A percentile compares a stretch with the other conserved stretches of the same genome.
These are phyloP conservation scores for Trebouxiophyceae sp. DNA, from an alignment of 163 green algal genomes.

Conservation along the genomic window DNA sequence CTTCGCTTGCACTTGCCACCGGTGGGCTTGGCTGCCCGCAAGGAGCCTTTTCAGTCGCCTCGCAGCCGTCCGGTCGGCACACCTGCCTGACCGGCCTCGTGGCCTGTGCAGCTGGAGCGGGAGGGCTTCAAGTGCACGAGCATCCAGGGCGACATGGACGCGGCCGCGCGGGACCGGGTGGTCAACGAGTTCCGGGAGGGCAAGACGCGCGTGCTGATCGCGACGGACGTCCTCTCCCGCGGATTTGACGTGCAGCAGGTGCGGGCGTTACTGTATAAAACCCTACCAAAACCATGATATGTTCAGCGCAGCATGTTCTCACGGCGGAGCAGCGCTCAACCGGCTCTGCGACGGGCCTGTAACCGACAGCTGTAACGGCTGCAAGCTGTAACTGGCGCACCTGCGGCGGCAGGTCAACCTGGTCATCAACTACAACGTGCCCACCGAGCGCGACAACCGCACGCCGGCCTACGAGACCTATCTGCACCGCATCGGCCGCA, in stretches of 20 bases:
- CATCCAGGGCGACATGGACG: constrained; percentile 87
- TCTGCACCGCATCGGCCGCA: constrained; percentile 94
- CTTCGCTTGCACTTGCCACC: too few species aligned
- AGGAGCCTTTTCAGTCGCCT: too few species aligned
- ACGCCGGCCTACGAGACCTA: constrained; percentile 96
- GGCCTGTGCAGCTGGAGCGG: constrained; percentile 63
- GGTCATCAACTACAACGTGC: constrained; percentile 98
- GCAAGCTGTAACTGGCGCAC: too few species aligned
- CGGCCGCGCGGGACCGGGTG: constrained; percentile 74
- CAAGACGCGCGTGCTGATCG: constrained; percentile 96
- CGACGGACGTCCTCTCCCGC: constrained; percentile 91
- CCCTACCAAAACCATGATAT: too few species aligned
- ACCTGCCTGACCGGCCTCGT: too few species aligned
- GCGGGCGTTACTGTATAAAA: too few species aligned
- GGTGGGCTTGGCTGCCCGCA: too few species aligned
- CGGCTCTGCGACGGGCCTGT: too few species aligned
- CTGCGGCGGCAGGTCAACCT: constrained; percentile 79
- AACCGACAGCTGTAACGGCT: too few species aligned
- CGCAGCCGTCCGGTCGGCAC: too few species aligned
- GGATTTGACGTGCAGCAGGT: constrained; percentile 96
- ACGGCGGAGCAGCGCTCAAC: too few species aligned
- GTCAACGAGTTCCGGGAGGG: constrained; percentile 80
- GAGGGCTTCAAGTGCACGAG: constrained; percentile 91
- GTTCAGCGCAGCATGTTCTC: too few species aligned
- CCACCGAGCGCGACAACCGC: constrained; percentile 63